Evolutionary conservation across 2,329 filamentous ascomycete species (phyloP), one percentile per base, ranked within the genome.

Genomic region (Incumbomyces delicatus): DNA sequence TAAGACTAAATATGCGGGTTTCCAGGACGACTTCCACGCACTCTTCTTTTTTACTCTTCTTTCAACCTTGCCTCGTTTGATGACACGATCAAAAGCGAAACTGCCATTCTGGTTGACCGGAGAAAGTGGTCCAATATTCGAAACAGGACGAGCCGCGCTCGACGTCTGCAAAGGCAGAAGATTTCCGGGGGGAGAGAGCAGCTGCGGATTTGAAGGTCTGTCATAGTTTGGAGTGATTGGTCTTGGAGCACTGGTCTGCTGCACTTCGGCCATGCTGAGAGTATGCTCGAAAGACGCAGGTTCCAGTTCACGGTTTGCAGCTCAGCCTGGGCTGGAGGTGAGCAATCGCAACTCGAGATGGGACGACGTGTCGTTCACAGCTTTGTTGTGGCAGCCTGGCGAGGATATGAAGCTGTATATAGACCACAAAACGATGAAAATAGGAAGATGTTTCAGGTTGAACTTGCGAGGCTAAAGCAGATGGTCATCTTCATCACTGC

Each of bases 71-170:
- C 90, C 89, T 48, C 83, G 81, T 69, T 94, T 96, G 64, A 96
- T 77, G 46, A 96, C 86, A 42, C 88, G 83, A 65, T 98, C 92
- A 60, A 94, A 94, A 60, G 92, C 89, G 64, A 95, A 98, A 65
- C 87, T 92, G 52, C 92, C 92, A 65, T 94, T 89, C 65, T 94
- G 83, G 62, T 90, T 94, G 53, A 96, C 87, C 3, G 88, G 87
- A 27, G 87, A 92, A 60, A 87, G 81, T 13, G 81, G 74, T 54
- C 85, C 80, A 36, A 83, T 61, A 20, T 69, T 71, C 20, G 78
- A 65, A 56, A 77, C 73, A n/a, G 32, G 30, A 17, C 36, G 36
- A 5, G 22, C 22, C 17, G 13, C 16, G 6, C 2, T 31, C 13
- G 42, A 27, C 10, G 20, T 45, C 22, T 45, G 42, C 22, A 13